These are phyloP conservation scores for Albifimbria verrucaria DNA, from an alignment of 2,329 filamentous ascomycete species.

Conservation along the genomic window DNA sequence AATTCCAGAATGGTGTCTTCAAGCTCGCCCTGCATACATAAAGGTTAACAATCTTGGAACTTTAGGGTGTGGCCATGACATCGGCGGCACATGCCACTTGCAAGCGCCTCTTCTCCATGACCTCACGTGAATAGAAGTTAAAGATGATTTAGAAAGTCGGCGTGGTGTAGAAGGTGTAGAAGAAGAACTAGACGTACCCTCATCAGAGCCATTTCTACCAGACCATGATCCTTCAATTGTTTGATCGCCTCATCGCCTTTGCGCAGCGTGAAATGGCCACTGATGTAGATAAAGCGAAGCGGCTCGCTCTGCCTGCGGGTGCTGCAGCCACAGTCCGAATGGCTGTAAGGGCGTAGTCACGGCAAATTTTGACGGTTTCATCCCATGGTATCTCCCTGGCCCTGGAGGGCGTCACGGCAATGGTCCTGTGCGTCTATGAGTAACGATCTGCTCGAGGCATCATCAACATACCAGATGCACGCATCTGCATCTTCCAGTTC, in stretches of 20 bases:
- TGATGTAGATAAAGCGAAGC: not conserved
- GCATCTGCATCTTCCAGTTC: not conserved
- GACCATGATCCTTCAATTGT: not conserved
- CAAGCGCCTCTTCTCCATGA: too few species aligned
- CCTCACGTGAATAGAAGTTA: too few species aligned
- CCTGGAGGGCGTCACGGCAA: not conserved
- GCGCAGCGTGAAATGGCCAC: not conserved
- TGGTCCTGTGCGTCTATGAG: not conserved
- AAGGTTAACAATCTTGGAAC: not conserved
- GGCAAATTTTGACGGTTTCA: not conserved
- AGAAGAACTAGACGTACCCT: not conserved
- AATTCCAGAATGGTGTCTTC: slow-evolving; percentile 1
- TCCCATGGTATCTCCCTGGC: not conserved
- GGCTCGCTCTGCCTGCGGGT: not conserved
- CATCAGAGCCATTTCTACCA: not conserved
- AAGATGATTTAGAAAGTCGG: too few species aligned
- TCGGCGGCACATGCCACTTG: not conserved
- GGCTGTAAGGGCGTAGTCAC: not conserved
- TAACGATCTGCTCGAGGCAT: not conserved
- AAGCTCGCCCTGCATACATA: not conserved
- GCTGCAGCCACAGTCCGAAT: not conserved
- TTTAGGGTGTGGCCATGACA: not conserved
- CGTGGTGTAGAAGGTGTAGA: too few species aligned
- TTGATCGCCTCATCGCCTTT: not conserved
- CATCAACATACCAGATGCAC: slow-evolving; percentile 2